Base-by-base conservation (phyloP, 306 rosid genomes). In the Nissolia schottii region DNA sequence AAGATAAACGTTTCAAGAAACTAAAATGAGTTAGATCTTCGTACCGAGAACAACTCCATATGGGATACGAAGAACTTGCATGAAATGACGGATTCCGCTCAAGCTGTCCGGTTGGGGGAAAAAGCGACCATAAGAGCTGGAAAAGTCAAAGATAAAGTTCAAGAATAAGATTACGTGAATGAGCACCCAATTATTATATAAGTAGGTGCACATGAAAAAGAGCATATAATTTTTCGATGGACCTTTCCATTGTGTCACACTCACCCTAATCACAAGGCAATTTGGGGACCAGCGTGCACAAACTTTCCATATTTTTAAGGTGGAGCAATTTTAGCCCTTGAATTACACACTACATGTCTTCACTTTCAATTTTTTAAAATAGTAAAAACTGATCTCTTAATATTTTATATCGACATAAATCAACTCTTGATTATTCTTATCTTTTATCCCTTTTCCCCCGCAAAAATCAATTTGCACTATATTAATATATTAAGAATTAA, bases 121-220 rank as follows among this genome's bases (percentile, higher is more conserved):
- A 41, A 73, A 62, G 37, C 10, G 40, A 25, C 6, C 46, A 49
- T 0, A 13, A 7, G 38, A 16, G 24, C 18, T 68, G 15, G 62
- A 77, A 82, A 74, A 56, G 83, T 69, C 79, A 61, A 20, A 57
- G 48, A 67, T 54, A 19, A 67, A 41, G 43, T 58, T 49, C n/a
- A 13, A 28, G 63, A 65, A 70, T 9, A 31, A 27, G 34, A 79
- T 83, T 72, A 72, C 77, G 80, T 80, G 67, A 70, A 76, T 76
- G 84, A 76, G 77, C 41, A 27, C 51, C 75, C 75, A 72, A 83
- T 84, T 70, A 60, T 74, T 74, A n/a, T n/a, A n/a, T n/a, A 70
- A 65, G 76, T 64, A 23, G 81, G 70, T 56, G 74, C 71, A 73
- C 75, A 50, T 28, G 57, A 25, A 4, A 16, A 4, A 16, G 4